phyloP scores from a whole-genome alignment of 306 rosid species.

The Morella rubra region DNA sequence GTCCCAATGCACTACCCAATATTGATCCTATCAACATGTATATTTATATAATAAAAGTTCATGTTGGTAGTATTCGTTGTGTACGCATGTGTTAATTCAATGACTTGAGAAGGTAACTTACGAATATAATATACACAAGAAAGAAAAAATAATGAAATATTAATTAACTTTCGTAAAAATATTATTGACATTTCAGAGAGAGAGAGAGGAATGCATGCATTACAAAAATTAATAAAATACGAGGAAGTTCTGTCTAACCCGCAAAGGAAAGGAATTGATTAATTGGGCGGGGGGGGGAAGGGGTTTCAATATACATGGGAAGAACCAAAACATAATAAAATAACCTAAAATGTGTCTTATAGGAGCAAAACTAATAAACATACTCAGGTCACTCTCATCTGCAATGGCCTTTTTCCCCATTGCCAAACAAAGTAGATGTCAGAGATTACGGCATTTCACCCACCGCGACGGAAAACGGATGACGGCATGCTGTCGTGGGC shows the following conservation, averaged over 20 bases:
- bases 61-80: not conserved
- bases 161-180: no score
- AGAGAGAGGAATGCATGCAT: no score
- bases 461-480: constrained; percentile 4
- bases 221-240: no score
- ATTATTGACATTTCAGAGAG: no score
- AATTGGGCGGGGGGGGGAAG: no score
- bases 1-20: no score
- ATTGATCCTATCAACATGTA: not conserved
- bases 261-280: not conserved
- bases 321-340: not conserved
- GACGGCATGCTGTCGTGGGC: constrained; percentile 23
- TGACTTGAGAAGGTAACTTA: not conserved
- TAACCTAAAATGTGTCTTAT: constrained; percentile 1
- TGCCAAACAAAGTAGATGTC: constrained; percentile 22
- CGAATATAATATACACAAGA: not conserved
- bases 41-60: not conserved
- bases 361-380: constrained; percentile 7
- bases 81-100: not conserved
- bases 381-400: constrained; percentile 7
- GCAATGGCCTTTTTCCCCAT: not conserved
- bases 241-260: constrained; percentile 21
- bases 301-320: constrained; percentile 5
- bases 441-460: constrained; percentile 41
- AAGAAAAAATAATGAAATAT: not conserved